Evolutionary conservation across 2,329 filamentous ascomycete species (phyloP).

Genomic region (Nigrograna mackinnonii): DNA sequence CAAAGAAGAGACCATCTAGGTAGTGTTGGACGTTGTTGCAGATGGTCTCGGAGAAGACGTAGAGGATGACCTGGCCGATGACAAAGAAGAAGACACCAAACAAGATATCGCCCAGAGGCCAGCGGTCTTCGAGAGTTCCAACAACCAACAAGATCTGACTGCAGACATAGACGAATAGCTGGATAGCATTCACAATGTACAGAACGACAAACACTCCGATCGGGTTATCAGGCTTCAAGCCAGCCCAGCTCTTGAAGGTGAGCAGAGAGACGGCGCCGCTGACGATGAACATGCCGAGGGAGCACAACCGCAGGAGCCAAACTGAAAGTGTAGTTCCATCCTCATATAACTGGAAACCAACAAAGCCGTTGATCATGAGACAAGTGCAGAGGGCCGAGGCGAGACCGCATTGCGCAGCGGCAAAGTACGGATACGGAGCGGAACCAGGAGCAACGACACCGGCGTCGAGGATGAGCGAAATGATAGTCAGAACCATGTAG

Average conservation of each 20-base stretch:
- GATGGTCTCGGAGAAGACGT: constrained; percentile 84
- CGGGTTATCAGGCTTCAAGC: constrained; percentile 82
- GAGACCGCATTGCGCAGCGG: constrained; percentile 82
- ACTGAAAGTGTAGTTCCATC: constrained; percentile 92
- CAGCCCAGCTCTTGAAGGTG: constrained; percentile 91
- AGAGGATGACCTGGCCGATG: constrained; percentile 88
- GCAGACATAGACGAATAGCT: constrained; percentile 80
- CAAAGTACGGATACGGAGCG: constrained; percentile 85
- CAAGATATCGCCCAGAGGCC: constrained; percentile 88
- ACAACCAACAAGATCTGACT: constrained; percentile 89
- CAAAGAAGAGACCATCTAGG: constrained; percentile 91
- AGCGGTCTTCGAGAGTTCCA: constrained; percentile 90
- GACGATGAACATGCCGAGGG: constrained; percentile 80
- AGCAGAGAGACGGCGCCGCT: constrained; percentile 85
- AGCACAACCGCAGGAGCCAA: constrained; percentile 85
- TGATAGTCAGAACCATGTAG: constrained; percentile 87
- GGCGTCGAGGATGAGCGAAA: constrained; percentile 88
- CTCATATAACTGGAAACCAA: constrained; percentile 97
- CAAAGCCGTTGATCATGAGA: constrained; percentile 94
- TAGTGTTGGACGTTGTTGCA: constrained; percentile 88
- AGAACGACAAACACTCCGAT: constrained; percentile 88
- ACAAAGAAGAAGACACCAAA: constrained; percentile 93
- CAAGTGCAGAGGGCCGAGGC: constrained; percentile 85
- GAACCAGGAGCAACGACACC: constrained; percentile 87
- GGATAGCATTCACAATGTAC: constrained; percentile 88